Conservation (phyloP, 1,284 basidiomycete species). For the Rhodofomes roseus region DNA sequence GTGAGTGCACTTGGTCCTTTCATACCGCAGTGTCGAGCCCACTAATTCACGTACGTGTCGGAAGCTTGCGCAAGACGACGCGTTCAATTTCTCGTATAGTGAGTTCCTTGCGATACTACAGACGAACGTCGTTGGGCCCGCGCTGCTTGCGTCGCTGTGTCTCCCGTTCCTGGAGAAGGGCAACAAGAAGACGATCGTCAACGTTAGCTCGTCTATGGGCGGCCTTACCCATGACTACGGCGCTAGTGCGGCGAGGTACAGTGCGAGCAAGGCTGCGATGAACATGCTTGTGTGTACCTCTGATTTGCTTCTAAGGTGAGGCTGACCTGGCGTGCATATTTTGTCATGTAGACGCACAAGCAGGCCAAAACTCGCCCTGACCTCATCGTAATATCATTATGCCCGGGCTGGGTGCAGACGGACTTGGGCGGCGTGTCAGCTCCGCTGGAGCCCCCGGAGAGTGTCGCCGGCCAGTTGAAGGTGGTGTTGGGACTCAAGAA, state of each 20-base stretch:
- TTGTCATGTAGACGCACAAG: slow-evolving; percentile 33
- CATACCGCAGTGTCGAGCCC: no score
- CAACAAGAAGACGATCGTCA: slow-evolving; percentile 29
- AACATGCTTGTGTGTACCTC: slow-evolving; percentile 25
- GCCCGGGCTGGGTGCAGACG: slow-evolving; percentile 31
- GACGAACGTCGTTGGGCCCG: slow-evolving; percentile 32
- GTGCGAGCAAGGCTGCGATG: slow-evolving; percentile 23
- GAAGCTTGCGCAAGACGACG: not conserved
- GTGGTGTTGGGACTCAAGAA: slow-evolving; percentile 18
- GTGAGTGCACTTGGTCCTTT: slow-evolving; percentile 16
- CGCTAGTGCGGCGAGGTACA: slow-evolving; percentile 18
- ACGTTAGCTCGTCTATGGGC: slow-evolving; percentile 27
- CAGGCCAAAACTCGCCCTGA: slow-evolving; percentile 23
- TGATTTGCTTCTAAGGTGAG: no score
- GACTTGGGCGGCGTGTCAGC: slow-evolving; percentile 32
- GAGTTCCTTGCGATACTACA: slow-evolving; percentile 17
- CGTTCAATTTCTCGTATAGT: slow-evolving; percentile 19
- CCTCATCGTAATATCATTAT: slow-evolving; percentile 19
- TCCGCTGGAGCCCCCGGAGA: slow-evolving; percentile 24
- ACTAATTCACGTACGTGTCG: no score
- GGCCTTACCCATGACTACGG: slow-evolving; percentile 25
- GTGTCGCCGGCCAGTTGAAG: slow-evolving; percentile 23
- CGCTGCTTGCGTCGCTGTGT: slow-evolving; percentile 27
- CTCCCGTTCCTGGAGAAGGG: slow-evolving; percentile 30
- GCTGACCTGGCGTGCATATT: no score